Conservation (phyloP, 139 green algal species). For the Coelastrella sp. region DNA sequence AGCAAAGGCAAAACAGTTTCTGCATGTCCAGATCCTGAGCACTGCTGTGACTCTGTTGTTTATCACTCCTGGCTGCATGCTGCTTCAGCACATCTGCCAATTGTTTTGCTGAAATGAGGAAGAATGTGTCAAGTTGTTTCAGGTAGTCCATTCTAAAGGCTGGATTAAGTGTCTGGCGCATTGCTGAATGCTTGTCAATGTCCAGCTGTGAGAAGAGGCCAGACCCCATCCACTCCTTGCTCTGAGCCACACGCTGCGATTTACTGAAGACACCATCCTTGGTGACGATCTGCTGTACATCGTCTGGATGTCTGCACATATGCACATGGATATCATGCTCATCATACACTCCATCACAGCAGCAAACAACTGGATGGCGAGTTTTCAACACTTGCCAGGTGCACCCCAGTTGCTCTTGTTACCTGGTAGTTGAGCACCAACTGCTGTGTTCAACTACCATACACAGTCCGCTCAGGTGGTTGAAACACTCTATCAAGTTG, state of each 20-base stretch:
- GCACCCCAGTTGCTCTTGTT: no score
- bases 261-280: constrained; percentile 15
- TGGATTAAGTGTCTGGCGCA: constrained; percentile 20
- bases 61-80: background rate
- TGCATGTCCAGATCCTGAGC: constrained; percentile 17
- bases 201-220: constrained; percentile 39
- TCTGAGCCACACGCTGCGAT: background rate
- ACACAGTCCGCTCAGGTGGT: no score
- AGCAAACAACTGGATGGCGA: no score
- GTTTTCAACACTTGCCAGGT: no score
- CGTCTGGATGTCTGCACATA: constrained; percentile 4
- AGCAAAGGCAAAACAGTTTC: background rate
- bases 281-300: background rate
- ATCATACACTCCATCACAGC: no score
- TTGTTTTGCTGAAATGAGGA: constrained; percentile 3
- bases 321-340: no score
- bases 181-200: constrained; percentile 3
- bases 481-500: no score
- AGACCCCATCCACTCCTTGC: constrained; percentile 6
- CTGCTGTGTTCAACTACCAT: no score
- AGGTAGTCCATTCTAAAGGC: constrained; percentile 32
- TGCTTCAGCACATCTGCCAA: constrained; percentile 3
- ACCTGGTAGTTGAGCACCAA: no score
- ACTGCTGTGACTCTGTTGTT: background rate
- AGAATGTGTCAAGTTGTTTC: constrained; percentile 15